Conservation (phyloP, 176 grass and related monocot genomes). For the Oryza glaberrima region DNA sequence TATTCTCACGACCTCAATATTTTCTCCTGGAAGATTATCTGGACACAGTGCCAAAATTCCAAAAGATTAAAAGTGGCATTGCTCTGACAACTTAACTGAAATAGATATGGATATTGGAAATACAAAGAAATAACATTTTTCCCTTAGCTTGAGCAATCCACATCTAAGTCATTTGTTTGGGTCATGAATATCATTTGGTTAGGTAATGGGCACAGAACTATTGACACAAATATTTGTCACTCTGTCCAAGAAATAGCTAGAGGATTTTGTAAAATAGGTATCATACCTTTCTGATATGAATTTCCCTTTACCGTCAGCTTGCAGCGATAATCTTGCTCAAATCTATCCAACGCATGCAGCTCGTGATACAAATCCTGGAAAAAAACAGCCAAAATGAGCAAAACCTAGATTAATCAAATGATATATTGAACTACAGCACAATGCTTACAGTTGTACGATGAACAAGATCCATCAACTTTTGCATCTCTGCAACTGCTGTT, state of each 20-base stretch:
- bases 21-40: constrained; percentile 53
- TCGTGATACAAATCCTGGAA: constrained; percentile 93
- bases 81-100: not conserved
- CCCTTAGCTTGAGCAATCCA: not conserved
- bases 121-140: not conserved
- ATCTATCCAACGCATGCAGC: constrained; percentile 80
- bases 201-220: constrained; percentile 13
- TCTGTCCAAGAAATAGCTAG: not conserved
- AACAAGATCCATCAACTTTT: constrained; percentile 79
- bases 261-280: not conserved
- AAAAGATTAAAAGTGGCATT: constrained; percentile 19
- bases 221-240: not conserved
- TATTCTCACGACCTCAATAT: constrained; percentile 71
- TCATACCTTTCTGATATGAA: constrained; percentile 57
- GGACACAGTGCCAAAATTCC: constrained; percentile 19
- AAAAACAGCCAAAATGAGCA: not conserved
- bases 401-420: constrained; percentile 17
- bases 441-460: constrained; percentile 71
- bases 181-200: constrained; percentile 1
- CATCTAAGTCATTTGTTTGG: constrained; percentile 7
- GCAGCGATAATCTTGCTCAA: constrained; percentile 71
- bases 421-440: constrained; percentile 28
- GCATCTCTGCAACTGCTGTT: constrained; percentile 59
- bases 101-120: constrained; percentile 26
- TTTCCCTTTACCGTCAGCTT: constrained; percentile 55